A percentile compares a stretch with the other conserved stretches of the same genome.
Evolutionary conservation across 164 flowering plant genomes (phyloP).

Genomic region (Santalum album): DNA sequence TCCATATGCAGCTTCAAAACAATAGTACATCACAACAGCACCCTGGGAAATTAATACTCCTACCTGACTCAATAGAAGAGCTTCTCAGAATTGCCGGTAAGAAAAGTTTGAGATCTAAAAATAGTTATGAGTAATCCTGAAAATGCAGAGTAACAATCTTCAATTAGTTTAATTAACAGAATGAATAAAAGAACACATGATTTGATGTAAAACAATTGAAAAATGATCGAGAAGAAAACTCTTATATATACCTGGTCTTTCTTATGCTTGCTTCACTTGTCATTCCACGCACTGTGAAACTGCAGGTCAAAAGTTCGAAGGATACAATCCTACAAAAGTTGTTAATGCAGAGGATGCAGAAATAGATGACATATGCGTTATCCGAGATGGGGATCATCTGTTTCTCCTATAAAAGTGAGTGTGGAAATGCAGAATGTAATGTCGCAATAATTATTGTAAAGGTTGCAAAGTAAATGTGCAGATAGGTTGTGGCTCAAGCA

Average conservation of each 20-base stretch:
- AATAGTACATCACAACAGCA: conserved; percentile 22
- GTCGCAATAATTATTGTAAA: too few relatives aligned
- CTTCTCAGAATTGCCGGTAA: conserved; percentile 67
- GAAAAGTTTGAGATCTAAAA: conserved; percentile 19
- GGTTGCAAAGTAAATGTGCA: too few relatives aligned
- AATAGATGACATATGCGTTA: conserved; percentile 64
- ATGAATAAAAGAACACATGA: too few relatives aligned
- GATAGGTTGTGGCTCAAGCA: too few relatives aligned
- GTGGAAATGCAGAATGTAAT: too few relatives aligned
- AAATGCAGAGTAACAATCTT: neutral
- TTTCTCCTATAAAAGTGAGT: neutral
- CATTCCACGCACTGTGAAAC: conserved; percentile 20
- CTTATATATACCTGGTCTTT: neutral
- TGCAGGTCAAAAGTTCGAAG: conserved; percentile 86
- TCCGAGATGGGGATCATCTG: conserved; percentile 62
- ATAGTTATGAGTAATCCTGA: conserved; percentile 16
- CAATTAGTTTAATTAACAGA: neutral
- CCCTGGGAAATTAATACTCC: conserved; percentile 48
- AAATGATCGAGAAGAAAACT: too few relatives aligned
- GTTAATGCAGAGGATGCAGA: conserved; percentile 68
- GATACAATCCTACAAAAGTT: conserved; percentile 47
- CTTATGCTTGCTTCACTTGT: conserved; percentile 11
- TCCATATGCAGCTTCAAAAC: conserved; percentile 36
- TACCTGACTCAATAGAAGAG: conserved; percentile 78
- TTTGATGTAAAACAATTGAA: too few relatives aligned